Evolutionary conservation across 148 eudicot genomes (phyloP).

Genomic region (Tetragonia tetragonoides): DNA sequence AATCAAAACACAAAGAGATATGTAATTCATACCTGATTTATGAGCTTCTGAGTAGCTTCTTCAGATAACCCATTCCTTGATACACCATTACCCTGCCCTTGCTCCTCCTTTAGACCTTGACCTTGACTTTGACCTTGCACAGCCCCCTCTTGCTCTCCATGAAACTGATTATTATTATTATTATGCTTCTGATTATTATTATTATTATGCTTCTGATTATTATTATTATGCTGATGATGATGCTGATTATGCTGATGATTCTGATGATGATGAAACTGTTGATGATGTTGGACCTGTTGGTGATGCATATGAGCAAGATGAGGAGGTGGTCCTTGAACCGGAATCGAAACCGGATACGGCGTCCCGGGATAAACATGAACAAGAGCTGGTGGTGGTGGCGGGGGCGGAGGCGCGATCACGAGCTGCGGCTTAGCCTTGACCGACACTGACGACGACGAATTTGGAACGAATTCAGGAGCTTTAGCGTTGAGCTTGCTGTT

Average conservation of each 20-base stretch:
- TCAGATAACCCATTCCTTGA: conserved; percentile 46
- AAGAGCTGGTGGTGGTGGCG: conserved; percentile 28
- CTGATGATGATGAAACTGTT: conserved; percentile 22
- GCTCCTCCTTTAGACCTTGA: conserved; percentile 21
- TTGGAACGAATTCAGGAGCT: conserved; percentile 71
- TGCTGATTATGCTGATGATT: conserved; percentile 5
- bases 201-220: conserved; percentile 17
- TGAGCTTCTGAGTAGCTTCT: conserved; percentile 59
- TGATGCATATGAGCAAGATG: conserved; percentile 19
- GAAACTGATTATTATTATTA: conserved; percentile 8
- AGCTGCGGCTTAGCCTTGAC: conserved; percentile 13
- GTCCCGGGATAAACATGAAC: conserved; percentile 38
- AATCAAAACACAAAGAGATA: background rate
- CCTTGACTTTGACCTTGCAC: conserved; percentile 8
- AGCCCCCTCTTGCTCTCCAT: conserved; percentile 23
- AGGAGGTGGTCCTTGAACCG: conserved; percentile 25
- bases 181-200: conserved; percentile 8
- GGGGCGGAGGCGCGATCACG: conserved; percentile 38
- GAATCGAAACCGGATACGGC: conserved; percentile 31
- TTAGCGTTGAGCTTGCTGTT: conserved; percentile 58
- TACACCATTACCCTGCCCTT: conserved; percentile 24
- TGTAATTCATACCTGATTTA: conserved; percentile 56
- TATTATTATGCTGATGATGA: conserved; percentile 14
- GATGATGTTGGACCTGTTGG: conserved; percentile 7
- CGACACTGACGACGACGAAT: conserved; percentile 14